Conservation (phyloP, 2,329 filamentous ascomycete species). For the Fusarium dimerum region DNA sequence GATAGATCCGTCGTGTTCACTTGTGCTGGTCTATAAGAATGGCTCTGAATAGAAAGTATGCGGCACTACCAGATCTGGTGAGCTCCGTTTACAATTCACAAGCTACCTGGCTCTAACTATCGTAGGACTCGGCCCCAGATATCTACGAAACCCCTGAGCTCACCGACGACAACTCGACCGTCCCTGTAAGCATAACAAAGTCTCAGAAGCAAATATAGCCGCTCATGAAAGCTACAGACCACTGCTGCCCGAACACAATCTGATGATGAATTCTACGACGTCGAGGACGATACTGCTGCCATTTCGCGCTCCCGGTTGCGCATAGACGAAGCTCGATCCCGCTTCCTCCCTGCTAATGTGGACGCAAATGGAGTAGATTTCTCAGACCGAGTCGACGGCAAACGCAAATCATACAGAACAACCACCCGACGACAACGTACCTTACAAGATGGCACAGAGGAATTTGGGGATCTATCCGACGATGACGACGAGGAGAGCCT, state of each 20-base stretch:
- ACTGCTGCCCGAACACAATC: slow-evolving; percentile 57
- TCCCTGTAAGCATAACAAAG: slow-evolving; percentile 60
- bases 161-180: slow-evolving; percentile 84
- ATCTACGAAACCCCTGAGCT: slow-evolving; percentile 96
- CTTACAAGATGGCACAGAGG: slow-evolving; percentile 62
- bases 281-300: slow-evolving; percentile 62
- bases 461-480: slow-evolving; percentile 75
- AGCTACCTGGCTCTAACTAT: slow-evolving; percentile 14
- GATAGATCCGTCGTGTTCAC: not conserved
- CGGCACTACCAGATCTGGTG: slow-evolving; percentile 77
- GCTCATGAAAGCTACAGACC: slow-evolving; percentile 43
- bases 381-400: slow-evolving; percentile 81
- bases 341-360: slow-evolving; percentile 74
- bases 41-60: slow-evolving; percentile 80
- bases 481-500: slow-evolving; percentile 72
- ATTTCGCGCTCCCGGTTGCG: slow-evolving; percentile 78
- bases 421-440: slow-evolving; percentile 67
- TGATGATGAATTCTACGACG: slow-evolving; percentile 64
- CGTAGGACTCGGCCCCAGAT: slow-evolving; percentile 84
- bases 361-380: slow-evolving; percentile 82
- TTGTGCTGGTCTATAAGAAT: slow-evolving; percentile 42
- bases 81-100: slow-evolving; percentile 15
- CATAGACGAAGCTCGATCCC: slow-evolving; percentile 75
- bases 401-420: slow-evolving; percentile 80
- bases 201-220: slow-evolving; percentile 3